phyloP scores from a whole-genome alignment of 345 rosid species.

The Euphorbia lathyris region DNA sequence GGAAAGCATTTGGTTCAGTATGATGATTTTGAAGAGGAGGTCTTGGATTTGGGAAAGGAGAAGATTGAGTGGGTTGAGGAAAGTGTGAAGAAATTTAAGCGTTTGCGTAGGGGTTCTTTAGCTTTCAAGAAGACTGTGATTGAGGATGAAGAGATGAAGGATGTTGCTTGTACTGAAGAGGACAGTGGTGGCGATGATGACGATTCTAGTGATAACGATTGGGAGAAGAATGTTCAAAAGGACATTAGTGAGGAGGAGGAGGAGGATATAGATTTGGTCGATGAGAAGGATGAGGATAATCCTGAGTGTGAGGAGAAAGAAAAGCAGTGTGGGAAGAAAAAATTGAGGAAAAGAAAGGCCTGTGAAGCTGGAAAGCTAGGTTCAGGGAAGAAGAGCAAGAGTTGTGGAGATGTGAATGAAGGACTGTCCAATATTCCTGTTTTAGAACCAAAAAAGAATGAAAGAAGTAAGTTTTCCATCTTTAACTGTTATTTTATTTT shows the following conservation, averaged over 20 bases:
- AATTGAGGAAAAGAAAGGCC: constrained; percentile 48
- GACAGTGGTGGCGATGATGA: constrained; percentile 29
- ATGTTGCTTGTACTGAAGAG: constrained; percentile 26
- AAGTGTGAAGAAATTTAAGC: constrained; percentile 43
- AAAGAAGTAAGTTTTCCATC: constrained; percentile 36
- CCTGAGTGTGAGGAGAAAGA: constrained; percentile 29
- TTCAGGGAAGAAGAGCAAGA: constrained; percentile 50
- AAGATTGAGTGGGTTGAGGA: constrained; percentile 75
- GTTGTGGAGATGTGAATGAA: constrained; percentile 21
- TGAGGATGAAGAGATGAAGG: constrained; percentile 45
- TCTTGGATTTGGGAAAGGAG: constrained; percentile 80
- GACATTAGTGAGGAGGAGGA: constrained; percentile 43
- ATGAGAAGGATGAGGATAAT: constrained; percentile 47
- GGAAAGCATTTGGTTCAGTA: constrained; percentile 73
- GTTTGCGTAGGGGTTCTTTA: constrained; percentile 56
- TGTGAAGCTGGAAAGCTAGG: constrained; percentile 31
- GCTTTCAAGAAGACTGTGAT: constrained; percentile 43
- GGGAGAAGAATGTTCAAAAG: constrained; percentile 52
- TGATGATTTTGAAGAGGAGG: constrained; percentile 84
- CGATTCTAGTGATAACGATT: constrained; percentile 80
- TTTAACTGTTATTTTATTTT: not conserved
- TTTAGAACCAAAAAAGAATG: constrained; percentile 35
- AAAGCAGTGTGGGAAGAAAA: constrained; percentile 23
- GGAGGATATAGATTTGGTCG: constrained; percentile 47
- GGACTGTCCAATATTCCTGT: constrained; percentile 36